phyloP scores from a whole-genome alignment of 2,329 filamentous ascomycete species.

The Trichoderma aggressivum region DNA sequence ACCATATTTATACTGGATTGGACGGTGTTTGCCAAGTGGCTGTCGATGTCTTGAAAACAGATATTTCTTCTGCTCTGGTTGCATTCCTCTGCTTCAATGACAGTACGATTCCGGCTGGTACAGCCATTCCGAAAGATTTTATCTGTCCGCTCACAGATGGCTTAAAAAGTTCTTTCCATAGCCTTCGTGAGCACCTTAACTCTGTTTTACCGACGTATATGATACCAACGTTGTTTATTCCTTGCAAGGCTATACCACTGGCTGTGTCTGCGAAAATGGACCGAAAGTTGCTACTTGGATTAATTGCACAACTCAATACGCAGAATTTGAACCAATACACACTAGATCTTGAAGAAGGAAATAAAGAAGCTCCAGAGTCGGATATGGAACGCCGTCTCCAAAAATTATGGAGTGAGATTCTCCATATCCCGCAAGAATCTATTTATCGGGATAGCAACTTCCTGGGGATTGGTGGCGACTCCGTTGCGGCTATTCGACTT shows the following conservation, averaged over 20 bases:
- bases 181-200: neutral
- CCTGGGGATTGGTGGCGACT: slow-evolving; percentile 25
- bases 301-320: neutral
- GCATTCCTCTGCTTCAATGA: slow-evolving; percentile 8
- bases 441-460: slow-evolving; percentile 23
- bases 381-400: slow-evolving; percentile 23
- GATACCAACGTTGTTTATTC: slow-evolving; percentile 2
- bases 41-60: slow-evolving; percentile 13
- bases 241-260: slow-evolving; percentile 1
- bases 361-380: slow-evolving; percentile 17
- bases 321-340: slow-evolving; percentile 21
- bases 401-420: slow-evolving; percentile 21
- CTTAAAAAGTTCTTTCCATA: neutral
- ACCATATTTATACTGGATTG: neutral
- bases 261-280: slow-evolving; percentile 16
- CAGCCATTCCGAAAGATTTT: neutral
- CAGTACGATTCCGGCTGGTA: neutral
- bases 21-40: slow-evolving; percentile 7
- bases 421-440: slow-evolving; percentile 3
- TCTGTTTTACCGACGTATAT: slow-evolving; percentile 6
- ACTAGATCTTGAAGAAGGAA: slow-evolving; percentile 24
- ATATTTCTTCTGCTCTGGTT: neutral
- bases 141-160: neutral
- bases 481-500: slow-evolving; percentile 25
- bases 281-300: slow-evolving; percentile 10